Evolutionary conservation across 768 basidiomycete species (phyloP).

Genomic region (Gyrodon lividus): DNA sequence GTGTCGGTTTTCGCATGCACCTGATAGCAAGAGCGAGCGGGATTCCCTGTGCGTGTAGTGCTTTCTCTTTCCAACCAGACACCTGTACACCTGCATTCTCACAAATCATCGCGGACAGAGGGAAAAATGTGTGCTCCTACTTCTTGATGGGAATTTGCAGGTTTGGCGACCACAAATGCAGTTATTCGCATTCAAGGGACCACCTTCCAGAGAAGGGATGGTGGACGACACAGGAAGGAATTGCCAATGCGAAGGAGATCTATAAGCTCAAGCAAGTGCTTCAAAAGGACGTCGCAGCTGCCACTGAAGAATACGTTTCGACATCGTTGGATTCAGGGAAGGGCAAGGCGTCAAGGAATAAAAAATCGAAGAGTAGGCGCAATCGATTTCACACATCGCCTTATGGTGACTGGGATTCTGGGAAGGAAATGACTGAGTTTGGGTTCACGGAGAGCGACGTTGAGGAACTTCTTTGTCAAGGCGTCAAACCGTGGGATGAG

Average conservation of each 20-base stretch:
- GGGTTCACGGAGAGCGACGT: conserved; percentile 34
- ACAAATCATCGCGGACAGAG: conserved; percentile 32
- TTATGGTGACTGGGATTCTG: not conserved
- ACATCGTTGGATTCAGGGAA: too few relatives aligned
- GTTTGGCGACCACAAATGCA: conserved; percentile 39
- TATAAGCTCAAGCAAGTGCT: too few relatives aligned
- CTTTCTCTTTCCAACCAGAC: not conserved
- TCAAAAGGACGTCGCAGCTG: too few relatives aligned
- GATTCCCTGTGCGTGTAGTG: conserved; percentile 48
- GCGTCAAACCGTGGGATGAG: conserved; percentile 47
- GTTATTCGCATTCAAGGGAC: conserved; percentile 47
- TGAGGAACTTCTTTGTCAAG: conserved; percentile 36
- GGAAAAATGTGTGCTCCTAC: conserved; percentile 49
- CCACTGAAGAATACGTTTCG: too few relatives aligned
- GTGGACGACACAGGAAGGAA: conserved; percentile 37
- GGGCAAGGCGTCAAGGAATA: too few relatives aligned
- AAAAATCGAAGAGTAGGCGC: too few relatives aligned
- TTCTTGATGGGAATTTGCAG: conserved; percentile 42
- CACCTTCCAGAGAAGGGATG: conserved; percentile 46
- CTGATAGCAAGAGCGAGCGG: conserved; percentile 53
- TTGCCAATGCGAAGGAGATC: not conserved
- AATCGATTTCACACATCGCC: too few relatives aligned
- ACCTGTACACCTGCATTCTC: not conserved
- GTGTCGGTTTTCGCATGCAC: conserved; percentile 53
- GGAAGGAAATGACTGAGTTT: conserved; percentile 1